Base-by-base conservation (phyloP, 2,329 filamentous ascomycete species). In the Tolypocladium guangdongense region DNA sequence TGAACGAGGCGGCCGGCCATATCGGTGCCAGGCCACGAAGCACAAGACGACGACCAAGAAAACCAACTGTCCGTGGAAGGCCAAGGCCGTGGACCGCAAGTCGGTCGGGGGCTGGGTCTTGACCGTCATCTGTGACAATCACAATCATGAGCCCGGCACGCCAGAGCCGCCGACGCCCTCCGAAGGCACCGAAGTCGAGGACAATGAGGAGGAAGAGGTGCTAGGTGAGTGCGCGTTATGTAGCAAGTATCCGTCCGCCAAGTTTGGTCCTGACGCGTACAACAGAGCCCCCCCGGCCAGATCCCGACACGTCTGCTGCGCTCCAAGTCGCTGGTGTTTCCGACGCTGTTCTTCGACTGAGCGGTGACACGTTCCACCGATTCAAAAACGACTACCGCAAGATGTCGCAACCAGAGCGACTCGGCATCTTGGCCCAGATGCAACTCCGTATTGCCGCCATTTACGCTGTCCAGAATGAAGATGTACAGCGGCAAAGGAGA, bases 31-130 rank as follows among this genome's bases (percentile, higher is more conserved):
- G 60, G 72, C 72, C 7, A 74, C 70, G 6, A 73, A 73, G 61
- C 70, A 72, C 57, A 74, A 74, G 60, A 72, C 72, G 7, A 68
- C 70, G 27, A 74, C 72, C 8, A 74, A 74, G 59, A 74, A 74
- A 63, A 74, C 71, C 0, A 68, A 71, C 49, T 74, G 72, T 27
- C 72, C 71, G 5, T 74, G 72, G 72, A 73, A 72, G 56, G 72
- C 71, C 33, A 74, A 74, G 55, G 71, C 71, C 1, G 72, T 74
- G 8, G 66, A 73, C 51, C 69, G 71, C 10, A 74, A 74, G 62
- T 65, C 67, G 12, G 64, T 71, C 53, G 71, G 71, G 5, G 72
- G 71, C 38, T 74, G 72, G 72, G 68, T 73, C n/a, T 56, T 74
- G 57, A 74, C 71, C 3, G 65, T 74, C 39, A 67, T 67, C 45